Evolutionary conservation across 2,329 filamentous ascomycete species (phyloP), one percentile per base, ranked within the genome.

Genomic region (Xylariaceae sp.): DNA sequence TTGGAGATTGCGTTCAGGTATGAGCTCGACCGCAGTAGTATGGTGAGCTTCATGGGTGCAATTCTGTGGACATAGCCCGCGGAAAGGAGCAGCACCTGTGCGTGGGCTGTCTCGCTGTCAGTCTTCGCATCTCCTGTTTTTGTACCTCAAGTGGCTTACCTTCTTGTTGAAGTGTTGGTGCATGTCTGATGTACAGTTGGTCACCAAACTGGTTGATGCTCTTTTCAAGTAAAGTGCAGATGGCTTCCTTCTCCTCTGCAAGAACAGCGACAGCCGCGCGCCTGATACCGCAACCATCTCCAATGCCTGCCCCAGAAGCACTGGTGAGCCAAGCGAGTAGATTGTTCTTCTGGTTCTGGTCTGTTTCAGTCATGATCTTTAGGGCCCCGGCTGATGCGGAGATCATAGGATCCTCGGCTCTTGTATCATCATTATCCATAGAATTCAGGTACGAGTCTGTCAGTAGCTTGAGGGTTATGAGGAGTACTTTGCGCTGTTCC

Each of bases 1-100:
- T 93, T 94, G 1, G 92, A 95, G 21, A 95, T 78, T 5, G 80
- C 73, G 42, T 75, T 80, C 31, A 94, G 67, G 50, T 94, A 93
- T 1, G 70, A 53, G 13, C 80, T 74, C 2, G 86, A 86, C 33
- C 83, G 78, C 33, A 85, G 71, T 19, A 88, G 64, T 39, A 83
- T 69, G 3, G 72, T 70, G 1, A 95, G 58, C 40, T 80, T 79
- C 46, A 81, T 68, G 0, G 80, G 75, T 3, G 77, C 67, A 12
- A 70, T 60, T 29, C 83, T 74, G 40, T 83, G 70, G 1, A 94
- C 65, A 51, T 87, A 88, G 8, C 88, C 86, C 10, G 85, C 81
- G 29, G 75, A 69, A 3, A 96, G 66, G 1, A 94, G 73, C 3
- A 95, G 62, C 5, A 83, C 70, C 58, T 96, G 86, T 2, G 84